Evolutionary conservation across 306 rosid genomes (phyloP).

Genomic region (Dryas drummondii): DNA sequence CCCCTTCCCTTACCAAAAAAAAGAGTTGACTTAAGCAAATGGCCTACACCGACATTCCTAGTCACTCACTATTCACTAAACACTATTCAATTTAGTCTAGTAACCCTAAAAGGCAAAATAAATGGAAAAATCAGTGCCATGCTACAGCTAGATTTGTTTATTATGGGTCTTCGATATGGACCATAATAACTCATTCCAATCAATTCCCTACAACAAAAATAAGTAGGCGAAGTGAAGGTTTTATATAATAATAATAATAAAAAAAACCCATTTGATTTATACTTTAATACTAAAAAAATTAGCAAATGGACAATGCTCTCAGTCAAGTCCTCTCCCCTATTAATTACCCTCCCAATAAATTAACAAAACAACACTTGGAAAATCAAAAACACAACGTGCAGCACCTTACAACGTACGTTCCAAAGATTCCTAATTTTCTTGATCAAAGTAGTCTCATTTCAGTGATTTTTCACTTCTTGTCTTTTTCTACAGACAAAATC

Average conservation of each 20-base stretch:
- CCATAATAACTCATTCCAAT: too few species aligned
- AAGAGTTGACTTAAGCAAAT: not conserved
- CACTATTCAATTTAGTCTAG: not conserved
- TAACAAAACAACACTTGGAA: slow-evolving; percentile 27
- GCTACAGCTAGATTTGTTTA: too few species aligned
- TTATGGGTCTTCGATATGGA: too few species aligned
- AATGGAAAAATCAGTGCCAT: too few species aligned
- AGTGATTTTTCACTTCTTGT: not conserved
- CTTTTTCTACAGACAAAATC: not conserved
- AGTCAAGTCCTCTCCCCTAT: slow-evolving; percentile 31
- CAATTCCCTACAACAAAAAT: too few species aligned
- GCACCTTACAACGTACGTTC: slow-evolving; percentile 43
- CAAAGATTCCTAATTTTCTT: slow-evolving; percentile 16
- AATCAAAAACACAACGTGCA: slow-evolving; percentile 19
- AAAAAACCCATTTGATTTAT: not conserved
- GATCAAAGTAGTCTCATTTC: too few species aligned
- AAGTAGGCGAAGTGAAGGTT: too few species aligned
- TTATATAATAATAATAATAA: too few species aligned
- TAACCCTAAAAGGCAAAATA: too few species aligned
- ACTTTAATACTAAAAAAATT: not conserved
- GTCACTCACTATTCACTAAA: not conserved
- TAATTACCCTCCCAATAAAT: slow-evolving; percentile 37
- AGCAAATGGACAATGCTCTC: slow-evolving; percentile 1
- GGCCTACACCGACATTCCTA: not conserved
- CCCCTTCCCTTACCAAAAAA: not conserved